Base-by-base conservation (phyloP, 2,329 filamentous ascomycete genomes). In the Remersonia thermophila region DNA sequence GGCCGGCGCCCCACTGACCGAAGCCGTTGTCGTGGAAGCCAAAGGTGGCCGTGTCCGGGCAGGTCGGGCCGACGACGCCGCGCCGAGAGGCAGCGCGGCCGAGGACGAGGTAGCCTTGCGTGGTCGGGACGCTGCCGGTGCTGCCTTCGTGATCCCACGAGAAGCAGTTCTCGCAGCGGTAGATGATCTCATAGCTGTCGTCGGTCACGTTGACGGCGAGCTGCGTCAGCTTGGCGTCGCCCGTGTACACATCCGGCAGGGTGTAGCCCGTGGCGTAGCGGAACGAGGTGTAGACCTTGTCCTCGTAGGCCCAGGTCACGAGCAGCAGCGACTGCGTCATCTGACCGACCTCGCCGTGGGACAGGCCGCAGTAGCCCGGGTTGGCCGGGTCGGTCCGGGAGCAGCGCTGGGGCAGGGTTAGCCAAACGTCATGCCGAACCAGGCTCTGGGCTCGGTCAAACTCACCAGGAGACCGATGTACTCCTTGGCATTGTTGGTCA, bases 131-230 rank as follows among this genome's bases (percentile, higher is more conserved):
- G 3, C 56, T 59, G 0, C 60, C 60, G 1, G 54, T 57, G 26
- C 58, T 56, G 3, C 65, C 66, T 17, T 63, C 59, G 28, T 72
- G 61, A 45, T 68, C 56, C 66, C 71, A 76, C 1, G 59, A 48
- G 15, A 73, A 58, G 51, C 71, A 76, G 45, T 65, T 63, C 45
- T 75, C 55, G 55, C 78, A 83, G 32, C 73, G 66, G 58, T 79
- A 83, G n/a, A 80, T 66, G 32, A 80, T 51, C 31, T 69, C 69
- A 53, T 72, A 83, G 44, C 69, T 60, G 17, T 69, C 73, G 12
- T 63, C 61, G 47, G 69, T 77, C 38, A 80, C 60, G 17, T 59
- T 65, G 11, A 69, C 67, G 11, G 67, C 71, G 42, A 81, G 69
- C 44, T 75, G 67, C 0, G 71, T 77, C 16, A 82, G 52, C 25